phyloP scores from a whole-genome alignment of 1,284 basidiomycete genomes.

The Ganoderma lucidum region DNA sequence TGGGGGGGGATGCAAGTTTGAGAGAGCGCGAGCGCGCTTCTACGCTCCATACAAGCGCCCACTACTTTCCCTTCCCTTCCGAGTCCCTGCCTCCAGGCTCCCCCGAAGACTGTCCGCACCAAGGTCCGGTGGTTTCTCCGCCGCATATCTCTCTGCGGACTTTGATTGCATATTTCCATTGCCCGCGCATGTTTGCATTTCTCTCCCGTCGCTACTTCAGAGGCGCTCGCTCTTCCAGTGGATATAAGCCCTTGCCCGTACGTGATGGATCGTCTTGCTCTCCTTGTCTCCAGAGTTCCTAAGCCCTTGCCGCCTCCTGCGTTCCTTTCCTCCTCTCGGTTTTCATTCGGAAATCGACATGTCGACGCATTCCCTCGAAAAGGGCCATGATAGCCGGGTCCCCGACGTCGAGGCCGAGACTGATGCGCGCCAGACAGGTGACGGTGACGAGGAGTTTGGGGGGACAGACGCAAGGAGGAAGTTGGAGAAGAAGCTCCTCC shows the following conservation, averaged over 20 bases:
- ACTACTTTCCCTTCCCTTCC: background rate
- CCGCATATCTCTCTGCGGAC: constrained; percentile 4
- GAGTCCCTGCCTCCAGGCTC: constrained; percentile 3
- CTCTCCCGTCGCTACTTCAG: constrained; percentile 15
- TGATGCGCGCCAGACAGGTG: constrained; percentile 31
- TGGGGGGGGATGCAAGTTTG: background rate
- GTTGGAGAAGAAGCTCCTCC: constrained; percentile 61
- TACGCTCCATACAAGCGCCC: background rate
- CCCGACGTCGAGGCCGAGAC: constrained; percentile 29
- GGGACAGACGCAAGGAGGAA: constrained; percentile 49
- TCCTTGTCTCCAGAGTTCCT: constrained; percentile 24
- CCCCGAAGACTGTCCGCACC: constrained; percentile 11
- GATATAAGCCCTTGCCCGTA: constrained; percentile 34
- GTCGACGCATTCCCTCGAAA: constrained; percentile 25
- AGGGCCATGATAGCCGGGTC: constrained; percentile 17
- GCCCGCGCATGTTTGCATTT: constrained; percentile 5
- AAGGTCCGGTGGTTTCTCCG: constrained; percentile 3
- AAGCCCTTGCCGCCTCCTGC: constrained; percentile 2
- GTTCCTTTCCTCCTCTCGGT: background rate
- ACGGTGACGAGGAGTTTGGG: constrained; percentile 52
- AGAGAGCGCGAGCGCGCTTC: background rate
- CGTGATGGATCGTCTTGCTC: constrained; percentile 15
- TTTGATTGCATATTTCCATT: background rate
- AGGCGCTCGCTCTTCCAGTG: constrained; percentile 17
- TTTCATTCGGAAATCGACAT: constrained; percentile 12